Evolutionary conservation across 495 filamentous ascomycete species (phyloP), one percentile per base, ranked within the genome.

Genomic region (Aspergillus biplanus): DNA sequence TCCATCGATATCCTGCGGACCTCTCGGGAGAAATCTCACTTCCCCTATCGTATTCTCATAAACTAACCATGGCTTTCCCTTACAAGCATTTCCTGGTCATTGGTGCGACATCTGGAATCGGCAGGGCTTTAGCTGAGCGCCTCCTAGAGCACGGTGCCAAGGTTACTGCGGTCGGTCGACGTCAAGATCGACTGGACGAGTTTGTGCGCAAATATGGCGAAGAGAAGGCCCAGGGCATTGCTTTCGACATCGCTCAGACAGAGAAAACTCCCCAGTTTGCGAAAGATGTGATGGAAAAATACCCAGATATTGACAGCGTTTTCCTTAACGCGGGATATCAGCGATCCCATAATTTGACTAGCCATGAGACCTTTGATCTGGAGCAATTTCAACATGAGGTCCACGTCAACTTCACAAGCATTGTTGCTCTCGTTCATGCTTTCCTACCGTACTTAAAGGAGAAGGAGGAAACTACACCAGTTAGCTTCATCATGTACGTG

Each of bases 71-170:
- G 85, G 62, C 82, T 4, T 87, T 89, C 68, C 76, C 80, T 5
- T 91, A 90, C 73, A 87, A 87, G 62, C 87, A 83, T 63, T 83
- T 91, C 37, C 86, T 92, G 53, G 66, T 91, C 60, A 75, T 90
- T 59, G 89, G 90, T 21, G 89, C 87, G 11, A 90, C 88, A 7
- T 81, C 83, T 18, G 89, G 89, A 62, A 90, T 92, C 52, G 89
- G 90, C 53, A 68, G 73, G 8, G 89, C 85, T 3, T 74, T 92
- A 52, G 86, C 89, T 2, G 83, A 85, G 56, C 83, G 83, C 49
- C 74, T 92, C 64, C 75, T 92, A 16, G 74, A 81, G 16, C 79
- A 80, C 39, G 89, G 87, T 35, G 77, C 80, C 71, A 80, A 81
- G 61, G 86, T 91, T 11, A 86, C 90, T 8, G 85, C 81, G 8